Conservation (phyloP, 306 rosid species). For the Vicia faba region DNA sequence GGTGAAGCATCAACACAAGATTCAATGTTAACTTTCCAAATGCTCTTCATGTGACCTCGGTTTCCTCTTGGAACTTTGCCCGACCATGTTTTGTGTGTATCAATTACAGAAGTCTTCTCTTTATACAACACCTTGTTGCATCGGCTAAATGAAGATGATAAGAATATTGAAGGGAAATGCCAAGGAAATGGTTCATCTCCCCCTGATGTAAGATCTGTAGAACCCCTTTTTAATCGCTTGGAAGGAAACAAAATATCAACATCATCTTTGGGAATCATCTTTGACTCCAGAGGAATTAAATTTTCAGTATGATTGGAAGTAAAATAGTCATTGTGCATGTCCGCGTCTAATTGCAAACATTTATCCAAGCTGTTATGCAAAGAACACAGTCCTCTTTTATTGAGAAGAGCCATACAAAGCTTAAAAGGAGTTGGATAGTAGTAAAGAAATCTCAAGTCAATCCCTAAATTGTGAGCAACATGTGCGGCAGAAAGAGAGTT, state of each 20-base stretch:
- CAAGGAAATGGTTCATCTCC: constrained; percentile 47
- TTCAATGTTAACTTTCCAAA: constrained; percentile 81
- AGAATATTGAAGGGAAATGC: constrained; percentile 44
- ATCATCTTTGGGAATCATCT: constrained; percentile 37
- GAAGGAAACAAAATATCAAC: constrained; percentile 39
- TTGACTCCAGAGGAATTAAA: constrained; percentile 40
- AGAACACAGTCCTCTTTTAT: constrained; percentile 49
- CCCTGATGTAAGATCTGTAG: constrained; percentile 35
- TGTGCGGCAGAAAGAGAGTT: constrained; percentile 90
- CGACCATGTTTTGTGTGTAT: constrained; percentile 43
- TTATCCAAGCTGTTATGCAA: constrained; percentile 44
- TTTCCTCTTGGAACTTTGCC: constrained; percentile 46
- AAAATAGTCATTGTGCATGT: constrained; percentile 32
- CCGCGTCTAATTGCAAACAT: constrained; percentile 42
- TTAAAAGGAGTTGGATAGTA: constrained; percentile 61
- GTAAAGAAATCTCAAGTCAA: constrained; percentile 77
- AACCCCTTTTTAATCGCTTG: constrained; percentile 56
- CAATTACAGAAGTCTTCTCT: constrained; percentile 38
- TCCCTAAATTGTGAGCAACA: constrained; percentile 72
- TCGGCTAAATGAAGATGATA: constrained; percentile 72
- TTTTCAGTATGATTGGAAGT: constrained; percentile 40
- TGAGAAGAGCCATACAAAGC: constrained; percentile 69
- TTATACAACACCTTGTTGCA: constrained; percentile 69
- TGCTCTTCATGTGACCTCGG: constrained; percentile 50
- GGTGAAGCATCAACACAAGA: constrained; percentile 98